phyloP scores from a whole-genome alignment of 768 basidiomycete genomes.

The Tricholoma furcatifolium region DNA sequence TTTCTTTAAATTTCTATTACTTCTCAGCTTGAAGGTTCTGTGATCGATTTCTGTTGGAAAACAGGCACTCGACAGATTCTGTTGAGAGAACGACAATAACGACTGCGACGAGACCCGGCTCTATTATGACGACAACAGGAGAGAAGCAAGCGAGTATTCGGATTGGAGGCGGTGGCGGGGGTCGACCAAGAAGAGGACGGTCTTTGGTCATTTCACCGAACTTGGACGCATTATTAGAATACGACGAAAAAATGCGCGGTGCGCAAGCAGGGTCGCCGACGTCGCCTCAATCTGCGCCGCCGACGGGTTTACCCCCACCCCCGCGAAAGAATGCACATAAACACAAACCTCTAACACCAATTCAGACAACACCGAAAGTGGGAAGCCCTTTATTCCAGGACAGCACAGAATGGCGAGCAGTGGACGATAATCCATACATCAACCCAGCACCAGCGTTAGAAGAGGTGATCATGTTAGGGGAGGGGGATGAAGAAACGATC shows the following conservation, averaged over 20 bases:
- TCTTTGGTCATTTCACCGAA: slow-evolving; percentile 55
- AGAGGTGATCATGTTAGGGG: slow-evolving; percentile 10
- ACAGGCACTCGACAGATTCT: slow-evolving; percentile 3
- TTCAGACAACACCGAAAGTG: slow-evolving; percentile 14
- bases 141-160: not conserved
- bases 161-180: not conserved
- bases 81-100: slow-evolving; percentile 3
- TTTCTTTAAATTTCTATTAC: not conserved
- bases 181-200: slow-evolving; percentile 8
- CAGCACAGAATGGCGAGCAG: slow-evolving; percentile 7
- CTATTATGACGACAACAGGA: not conserved
- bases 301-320: slow-evolving; percentile 61
- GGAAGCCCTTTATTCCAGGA: slow-evolving; percentile 11
- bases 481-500: slow-evolving; percentile 7
- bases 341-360: slow-evolving; percentile 18
- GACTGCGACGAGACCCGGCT: not conserved
- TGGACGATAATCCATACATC: slow-evolving; percentile 40
- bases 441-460: slow-evolving; percentile 38
- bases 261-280: not conserved
- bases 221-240: slow-evolving; percentile 57
- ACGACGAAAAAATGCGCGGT: slow-evolving; percentile 49
- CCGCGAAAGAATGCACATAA: slow-evolving; percentile 29
- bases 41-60: not conserved
- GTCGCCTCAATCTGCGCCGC: slow-evolving; percentile 8
- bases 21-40: not conserved